Evolutionary conservation across 192 early-diverging fungal genomes (phyloP), one percentile per base, ranked within the genome.

Genomic region (Backusella macrospora): DNA sequence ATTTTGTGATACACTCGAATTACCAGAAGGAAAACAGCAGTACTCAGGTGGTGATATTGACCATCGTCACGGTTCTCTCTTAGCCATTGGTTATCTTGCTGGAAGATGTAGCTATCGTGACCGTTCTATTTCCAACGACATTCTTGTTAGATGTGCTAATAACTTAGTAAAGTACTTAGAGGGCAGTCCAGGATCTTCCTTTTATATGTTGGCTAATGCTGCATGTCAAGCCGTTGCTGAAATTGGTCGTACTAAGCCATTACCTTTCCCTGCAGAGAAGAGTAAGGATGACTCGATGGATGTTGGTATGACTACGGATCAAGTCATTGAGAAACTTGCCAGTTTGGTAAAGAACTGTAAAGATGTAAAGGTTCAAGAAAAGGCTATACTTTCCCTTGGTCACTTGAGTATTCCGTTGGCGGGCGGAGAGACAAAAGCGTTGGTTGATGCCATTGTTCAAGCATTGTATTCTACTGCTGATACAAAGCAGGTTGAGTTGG

Each of bases 321-420:
- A 73, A n/a, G 75, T 79, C 0, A 73, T 85, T 71, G 75, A 63
- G 5, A 73, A 73, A 13, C 63, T 84, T 5, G 55, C 80, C 1
- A 71, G 67, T 12, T 64, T 93, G 0, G 80, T 80, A 29, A 94
- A 90, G 65, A 73, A 67, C 4, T 79, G 86, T 18, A 93, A 93
- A 49, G 94, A 93, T n/a, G 66, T 88, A 44, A 93, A 95, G 80
- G 80, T 91, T 10, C 89, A 96, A 73, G 96, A 98, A 68, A 83
- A 83, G 6, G 90, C 90, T 6, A 78, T 95, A 12, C 55, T 86
- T 6, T 76, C 92, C 7, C 73, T 97, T 6, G 92, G 92, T 7
- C 86, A 93, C 45, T 73, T 95, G n/a, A 86, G 80, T 38, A 70
- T 90, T 14, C 82, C 87, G 10, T 76, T 80, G 14, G 52, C 78